Evolutionary conservation across 1,139 yeast species (phyloP), one percentile per base, ranked within the genome.

Genomic region (Taiozyma sp.): DNA sequence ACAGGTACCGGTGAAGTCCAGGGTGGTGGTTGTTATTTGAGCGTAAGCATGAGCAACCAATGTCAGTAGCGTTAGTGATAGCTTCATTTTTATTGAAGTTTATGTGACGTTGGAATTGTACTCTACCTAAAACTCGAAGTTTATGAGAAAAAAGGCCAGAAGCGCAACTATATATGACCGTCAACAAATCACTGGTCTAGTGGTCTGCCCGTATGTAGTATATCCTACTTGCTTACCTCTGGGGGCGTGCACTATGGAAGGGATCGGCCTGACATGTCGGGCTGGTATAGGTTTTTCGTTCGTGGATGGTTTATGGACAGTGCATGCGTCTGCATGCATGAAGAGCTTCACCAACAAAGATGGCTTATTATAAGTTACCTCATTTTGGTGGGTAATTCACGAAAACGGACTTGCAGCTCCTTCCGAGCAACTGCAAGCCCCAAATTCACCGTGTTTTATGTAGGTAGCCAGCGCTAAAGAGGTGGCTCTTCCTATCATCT

Each of bases 1-100:
- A n/a, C 59, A 62, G 24, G 58, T 55, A 36, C 54, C 65, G 2
- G 63, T 60, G 51, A 58, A 60, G 36, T 55, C 55, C 7, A 50
- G 46, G 3, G 57, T 54, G 4, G 59, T 56, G 8, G 62, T 56
- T 22, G 54, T 47, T 28, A 55, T 60, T 7, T 8, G 30, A 4
- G 62, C 62, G 13, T 47, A 14, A 3, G 58, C 54, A 8, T 40
- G 47, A 3, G 58, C 53, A 10, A 55, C 48, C 14, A 58, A 43
- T 9, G 52, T 43, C 24, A 57, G 52, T 30, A 58, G 48, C 4
- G 57, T 46, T 19, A 59, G 30, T 16, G 62, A 51, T 29, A 58
- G 45, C 50, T 45, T 56, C 60, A 55, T 58, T 3, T 46, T 29
- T 30, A 16, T 4, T 12, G 19, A 13, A 13, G 5, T 4, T 24